Evolutionary conservation across 495 filamentous ascomycete species (phyloP).

Genomic region (Glonium stellatum): DNA sequence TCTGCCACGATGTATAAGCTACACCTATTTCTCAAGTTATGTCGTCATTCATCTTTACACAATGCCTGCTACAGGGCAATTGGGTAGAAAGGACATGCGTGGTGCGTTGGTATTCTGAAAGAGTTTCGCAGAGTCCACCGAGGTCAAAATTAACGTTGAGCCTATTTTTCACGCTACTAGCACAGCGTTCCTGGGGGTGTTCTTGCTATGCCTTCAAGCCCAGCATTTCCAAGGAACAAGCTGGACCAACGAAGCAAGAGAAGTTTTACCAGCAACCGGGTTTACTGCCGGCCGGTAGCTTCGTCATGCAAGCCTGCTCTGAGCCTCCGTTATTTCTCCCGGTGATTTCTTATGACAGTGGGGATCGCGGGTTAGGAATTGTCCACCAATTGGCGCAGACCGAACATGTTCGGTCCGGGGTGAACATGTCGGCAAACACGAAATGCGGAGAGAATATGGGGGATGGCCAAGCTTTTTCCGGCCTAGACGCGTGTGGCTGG

Average conservation of each 20-base stretch:
- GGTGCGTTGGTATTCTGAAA: too few relatives aligned
- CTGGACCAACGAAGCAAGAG: neutral
- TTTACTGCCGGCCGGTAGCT: neutral
- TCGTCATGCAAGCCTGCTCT: neutral
- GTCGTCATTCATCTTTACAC: too few relatives aligned
- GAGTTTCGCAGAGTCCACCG: too few relatives aligned
- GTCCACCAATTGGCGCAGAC: constrained; percentile 5
- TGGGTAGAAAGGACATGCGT: too few relatives aligned
- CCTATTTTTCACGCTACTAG: too few relatives aligned
- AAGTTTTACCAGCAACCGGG: neutral
- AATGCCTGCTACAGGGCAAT: too few relatives aligned
- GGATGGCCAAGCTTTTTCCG: constrained; percentile 1
- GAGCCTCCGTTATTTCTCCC: constrained; percentile 1
- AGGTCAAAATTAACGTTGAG: too few relatives aligned
- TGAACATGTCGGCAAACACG: neutral
- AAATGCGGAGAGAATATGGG: neutral
- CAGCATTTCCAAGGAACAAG: too few relatives aligned
- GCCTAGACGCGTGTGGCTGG: neutral
- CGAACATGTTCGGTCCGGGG: neutral
- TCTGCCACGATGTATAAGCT: too few relatives aligned
- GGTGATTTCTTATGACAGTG: neutral
- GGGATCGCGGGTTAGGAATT: constrained; percentile 5
- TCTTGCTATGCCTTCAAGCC: too few relatives aligned
- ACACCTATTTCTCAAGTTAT: too few relatives aligned
- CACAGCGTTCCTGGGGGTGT: too few relatives aligned